Evolutionary conservation across 2,329 filamentous ascomycete species (phyloP).

Genomic region (Ceratocystis destructans): DNA sequence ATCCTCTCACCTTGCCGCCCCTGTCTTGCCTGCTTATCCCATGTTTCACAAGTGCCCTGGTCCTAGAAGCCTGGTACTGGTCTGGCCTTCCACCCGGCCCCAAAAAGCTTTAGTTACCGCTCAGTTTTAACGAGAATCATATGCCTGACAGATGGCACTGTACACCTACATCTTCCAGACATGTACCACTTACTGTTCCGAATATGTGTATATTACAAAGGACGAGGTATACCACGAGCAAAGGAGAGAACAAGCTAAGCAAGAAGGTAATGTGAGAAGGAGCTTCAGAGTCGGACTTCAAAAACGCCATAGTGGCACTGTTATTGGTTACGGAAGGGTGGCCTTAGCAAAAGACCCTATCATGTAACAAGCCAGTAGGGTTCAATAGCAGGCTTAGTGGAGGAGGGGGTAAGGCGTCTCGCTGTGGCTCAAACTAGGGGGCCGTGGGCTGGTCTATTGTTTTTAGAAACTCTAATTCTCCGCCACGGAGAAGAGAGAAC

Average conservation of each 20-base stretch:
- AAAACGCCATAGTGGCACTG: neutral
- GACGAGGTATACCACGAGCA: neutral
- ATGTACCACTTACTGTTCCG: neutral
- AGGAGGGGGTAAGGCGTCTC: neutral
- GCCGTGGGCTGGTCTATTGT: neutral
- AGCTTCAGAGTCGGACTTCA: neutral
- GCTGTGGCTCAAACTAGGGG: neutral
- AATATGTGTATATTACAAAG: neutral
- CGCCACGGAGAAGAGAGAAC: neutral
- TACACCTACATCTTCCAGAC: neutral
- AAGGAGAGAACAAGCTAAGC: neutral
- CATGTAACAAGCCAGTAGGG: neutral
- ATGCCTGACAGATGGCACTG: slow-evolving; percentile 1
- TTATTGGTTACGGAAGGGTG: neutral
- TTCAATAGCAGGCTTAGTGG: neutral
- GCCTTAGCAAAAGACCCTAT: neutral
- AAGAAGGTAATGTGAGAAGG: neutral
- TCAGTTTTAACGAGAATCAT: neutral
- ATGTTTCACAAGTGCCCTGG: slow-evolving; percentile 4
- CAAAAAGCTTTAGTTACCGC: neutral
- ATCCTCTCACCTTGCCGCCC: neutral
- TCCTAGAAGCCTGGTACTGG: neutral
- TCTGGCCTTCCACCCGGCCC: neutral
- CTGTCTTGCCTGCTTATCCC: neutral
- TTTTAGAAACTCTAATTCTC: neutral